Base-by-base conservation (phyloP, 345 rosid genomes). In the Linum lewisii region DNA sequence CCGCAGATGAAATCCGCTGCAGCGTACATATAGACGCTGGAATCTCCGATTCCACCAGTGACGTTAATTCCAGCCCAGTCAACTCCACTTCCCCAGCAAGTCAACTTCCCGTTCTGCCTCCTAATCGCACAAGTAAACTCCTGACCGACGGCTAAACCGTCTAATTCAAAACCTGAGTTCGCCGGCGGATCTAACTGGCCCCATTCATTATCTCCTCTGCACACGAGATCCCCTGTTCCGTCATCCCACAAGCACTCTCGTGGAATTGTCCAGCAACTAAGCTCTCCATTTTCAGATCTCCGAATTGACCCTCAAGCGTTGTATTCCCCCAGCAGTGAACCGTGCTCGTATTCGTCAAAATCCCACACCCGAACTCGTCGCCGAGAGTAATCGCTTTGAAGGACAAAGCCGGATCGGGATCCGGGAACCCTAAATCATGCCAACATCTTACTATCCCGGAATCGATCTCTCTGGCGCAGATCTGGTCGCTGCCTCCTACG, bases 201-300 rank as follows among this genome's bases (percentile, higher is more conserved):
- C 0, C 52, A 65, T 6, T 67, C 67, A 45, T 72, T 73, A 5
- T 58, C 67, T 24, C 90, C 86, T 61, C 68, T 75, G 58, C 90
- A 84, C 4, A 76, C 68, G 55, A 84, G 56, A 25, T 29, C 7
- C 19, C 84, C 84, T 32, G 55, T 10, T 8, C 25, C 1, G 72
- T 49, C 66, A 78, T 37, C 21, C 90, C 85, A 65, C 87, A 84
- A 53, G 67, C 90, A 63, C 80, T n/a, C n/a, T n/a, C n/a, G n/a
- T n/a, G 85, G 21, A 80, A 71, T 23, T 59, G 69, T 51, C 85
- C 85, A 14, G 83, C 77, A 49, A 74, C 77, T 34, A 82, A 66
- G 44, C 51, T 73, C 71, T n/a, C n/a, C n/a, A n/a, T n/a, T n/a
- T n/a, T n/a, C n/a, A n/a, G n/a, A n/a, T n/a, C n/a, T n/a, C n/a